Base-by-base conservation (phyloP, 1,139 yeast genomes). In the Taphrina sp. region DNA sequence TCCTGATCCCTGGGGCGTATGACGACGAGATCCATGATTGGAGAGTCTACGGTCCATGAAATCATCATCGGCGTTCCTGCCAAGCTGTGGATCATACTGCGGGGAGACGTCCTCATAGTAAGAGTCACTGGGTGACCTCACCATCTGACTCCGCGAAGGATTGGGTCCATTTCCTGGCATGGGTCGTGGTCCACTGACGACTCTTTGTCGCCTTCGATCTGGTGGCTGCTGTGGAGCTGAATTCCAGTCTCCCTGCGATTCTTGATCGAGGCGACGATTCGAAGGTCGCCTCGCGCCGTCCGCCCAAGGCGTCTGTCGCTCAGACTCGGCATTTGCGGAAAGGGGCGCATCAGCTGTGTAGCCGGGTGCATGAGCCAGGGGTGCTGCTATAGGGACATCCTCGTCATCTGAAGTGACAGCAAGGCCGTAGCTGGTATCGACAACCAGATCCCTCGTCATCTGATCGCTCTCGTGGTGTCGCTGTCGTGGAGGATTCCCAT, bases 131-230 rank as follows among this genome's bases (percentile, higher is more conserved):
- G 42, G 16, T 10, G 42, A 23, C 14, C 26, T 34, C n/a, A 42
- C 37, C 17, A 17, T 12, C 14, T 2, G 38, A 28, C 20, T 34
- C 17, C 31, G 17, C 3, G 39, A 39, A 29, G 22, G 36, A 8
- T 26, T 20, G 8, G 20, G 35, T 34, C 42, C 16, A 22, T 36
- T 3, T 8, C 12, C 8, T 5, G 56, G 47, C 56, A 42, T 43
- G 29, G 56, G 56, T n/a, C 49, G 49, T 12, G 56, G 56, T 3
- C 43, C 49, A 14, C 42, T 39, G 17, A 41, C 49, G 24, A 28
- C 43, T 10, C 49, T 42, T 22, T 20, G 37, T 12, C 37, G 22
- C 10, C 10, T 7, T 26, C 31, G 31, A 7, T 7, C 31, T 7
- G 31, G 31, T 7, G 31, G 31, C 7, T 12, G 31, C 12, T 26